Evolutionary conservation across 768 basidiomycete species (phyloP).

Genomic region (Xerocomellus intermedius): DNA sequence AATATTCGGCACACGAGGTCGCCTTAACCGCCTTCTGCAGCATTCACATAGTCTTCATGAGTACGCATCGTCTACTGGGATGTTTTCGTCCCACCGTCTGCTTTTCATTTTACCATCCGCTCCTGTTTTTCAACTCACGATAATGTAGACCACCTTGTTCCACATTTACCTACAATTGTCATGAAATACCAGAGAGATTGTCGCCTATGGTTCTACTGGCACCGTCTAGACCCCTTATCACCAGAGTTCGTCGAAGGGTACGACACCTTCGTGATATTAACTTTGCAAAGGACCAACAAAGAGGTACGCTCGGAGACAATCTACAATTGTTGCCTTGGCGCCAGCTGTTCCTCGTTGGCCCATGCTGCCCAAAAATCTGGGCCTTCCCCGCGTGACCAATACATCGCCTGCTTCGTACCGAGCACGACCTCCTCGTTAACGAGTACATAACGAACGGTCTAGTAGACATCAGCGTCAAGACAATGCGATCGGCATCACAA

Average conservation of each 20-base stretch:
- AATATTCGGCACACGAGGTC: neutral
- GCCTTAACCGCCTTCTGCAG: conserved; percentile 3
- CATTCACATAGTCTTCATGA: conserved; percentile 5
- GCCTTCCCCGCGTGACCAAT: conserved; percentile 71
- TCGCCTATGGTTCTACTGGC: neutral
- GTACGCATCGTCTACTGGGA: conserved; percentile 8
- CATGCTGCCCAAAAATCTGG: conserved; percentile 75
- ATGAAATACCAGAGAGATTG: conserved; percentile 27
- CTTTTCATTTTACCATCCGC: conserved; percentile 12
- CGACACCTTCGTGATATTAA: neutral
- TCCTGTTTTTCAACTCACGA: conserved; percentile 8
- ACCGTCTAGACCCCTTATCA: neutral
- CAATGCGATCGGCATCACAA: neutral
- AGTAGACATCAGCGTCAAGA: conserved; percentile 9
- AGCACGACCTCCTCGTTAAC: conserved; percentile 71
- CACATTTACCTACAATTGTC: conserved; percentile 28
- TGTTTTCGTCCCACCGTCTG: neutral
- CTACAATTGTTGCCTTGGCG: conserved; percentile 15
- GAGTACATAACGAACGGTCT: conserved; percentile 83
- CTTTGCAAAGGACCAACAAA: neutral
- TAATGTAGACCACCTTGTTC: conserved; percentile 33
- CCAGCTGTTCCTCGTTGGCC: conserved; percentile 59
- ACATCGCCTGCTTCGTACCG: conserved; percentile 60
- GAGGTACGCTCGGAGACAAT: neutral
- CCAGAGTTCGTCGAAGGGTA: neutral